Conservation (phyloP, 345 rosid genomes). For the Gynandropsis gynandra region DNA sequence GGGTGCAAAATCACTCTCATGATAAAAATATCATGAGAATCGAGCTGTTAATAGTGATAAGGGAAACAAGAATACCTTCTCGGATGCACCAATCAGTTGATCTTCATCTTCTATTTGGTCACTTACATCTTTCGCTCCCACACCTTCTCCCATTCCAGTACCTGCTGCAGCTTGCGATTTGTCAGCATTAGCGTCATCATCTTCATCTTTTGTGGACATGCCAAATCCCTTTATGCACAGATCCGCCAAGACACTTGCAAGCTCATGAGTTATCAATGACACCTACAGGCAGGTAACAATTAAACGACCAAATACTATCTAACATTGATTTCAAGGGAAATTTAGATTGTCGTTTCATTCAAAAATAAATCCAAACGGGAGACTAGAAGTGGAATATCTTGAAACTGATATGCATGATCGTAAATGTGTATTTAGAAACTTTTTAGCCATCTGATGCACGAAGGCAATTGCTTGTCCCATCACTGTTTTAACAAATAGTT, state of each 20-base stretch:
- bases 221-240: constrained; percentile 78
- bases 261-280: constrained; percentile 60
- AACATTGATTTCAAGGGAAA: background rate
- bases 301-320: constrained; percentile 7
- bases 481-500: too few species aligned
- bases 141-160: constrained; percentile 94
- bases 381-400: too few species aligned
- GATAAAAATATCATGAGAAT: constrained; percentile 10
- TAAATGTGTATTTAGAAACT: too few species aligned
- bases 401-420: too few species aligned
- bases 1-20: background rate
- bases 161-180: constrained; percentile 57
- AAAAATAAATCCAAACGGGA: background rate
- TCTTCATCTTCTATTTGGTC: constrained; percentile 88
- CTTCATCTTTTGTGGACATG: constrained; percentile 48
- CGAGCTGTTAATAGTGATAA: background rate
- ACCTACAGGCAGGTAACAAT: constrained; percentile 43
- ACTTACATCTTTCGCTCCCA: constrained; percentile 74
- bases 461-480: too few species aligned
- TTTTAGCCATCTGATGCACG: too few species aligned
- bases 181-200: constrained; percentile 41
- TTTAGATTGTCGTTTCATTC: background rate
- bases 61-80: constrained; percentile 41
- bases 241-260: constrained; percentile 60
- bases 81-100: constrained; percentile 61